Conservation (phyloP, 768 basidiomycete species). For the Russula earlei region DNA sequence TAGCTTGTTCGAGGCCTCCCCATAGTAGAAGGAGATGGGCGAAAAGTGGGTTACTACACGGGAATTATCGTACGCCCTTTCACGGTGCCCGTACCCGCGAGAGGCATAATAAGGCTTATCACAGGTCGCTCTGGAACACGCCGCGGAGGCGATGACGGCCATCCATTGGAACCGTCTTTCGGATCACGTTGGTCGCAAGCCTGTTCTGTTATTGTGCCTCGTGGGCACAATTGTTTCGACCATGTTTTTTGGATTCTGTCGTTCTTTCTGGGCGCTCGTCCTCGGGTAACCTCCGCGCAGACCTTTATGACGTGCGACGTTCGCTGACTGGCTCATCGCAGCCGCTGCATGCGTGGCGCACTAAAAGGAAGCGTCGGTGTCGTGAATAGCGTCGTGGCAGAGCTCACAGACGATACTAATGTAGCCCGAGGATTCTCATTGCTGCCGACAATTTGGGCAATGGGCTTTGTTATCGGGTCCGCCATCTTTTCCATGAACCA, state of each 20-base stretch:
- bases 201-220: slow-evolving; percentile 26
- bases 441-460: slow-evolving; percentile 24
- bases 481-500: background rate
- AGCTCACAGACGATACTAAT: slow-evolving; percentile 51
- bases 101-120: background rate
- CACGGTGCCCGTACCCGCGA: slow-evolving; percentile 10
- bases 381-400: slow-evolving; percentile 23
- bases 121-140: slow-evolving; percentile 39
- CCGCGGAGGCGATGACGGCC: slow-evolving; percentile 35
- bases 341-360: slow-evolving; percentile 24
- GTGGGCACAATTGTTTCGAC: slow-evolving; percentile 26
- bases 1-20: slow-evolving; percentile 37
- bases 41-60: slow-evolving; percentile 42
- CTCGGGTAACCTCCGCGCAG: background rate
- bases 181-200: slow-evolving; percentile 40
- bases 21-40: slow-evolving; percentile 36
- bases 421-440: slow-evolving; percentile 34
- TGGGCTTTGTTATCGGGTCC: slow-evolving; percentile 11
- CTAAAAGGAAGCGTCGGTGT: slow-evolving; percentile 32
- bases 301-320: too few relatives aligned
- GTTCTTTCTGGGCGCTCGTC: slow-evolving; percentile 26
- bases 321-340: slow-evolving; percentile 45
- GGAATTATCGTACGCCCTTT: slow-evolving; percentile 37
- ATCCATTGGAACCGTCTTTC: slow-evolving; percentile 40
- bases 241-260: slow-evolving; percentile 30